These are phyloP conservation scores for Fusarium palustre DNA, from an alignment of 2,329 filamentous ascomycete genomes.

Conservation along the genomic window DNA sequence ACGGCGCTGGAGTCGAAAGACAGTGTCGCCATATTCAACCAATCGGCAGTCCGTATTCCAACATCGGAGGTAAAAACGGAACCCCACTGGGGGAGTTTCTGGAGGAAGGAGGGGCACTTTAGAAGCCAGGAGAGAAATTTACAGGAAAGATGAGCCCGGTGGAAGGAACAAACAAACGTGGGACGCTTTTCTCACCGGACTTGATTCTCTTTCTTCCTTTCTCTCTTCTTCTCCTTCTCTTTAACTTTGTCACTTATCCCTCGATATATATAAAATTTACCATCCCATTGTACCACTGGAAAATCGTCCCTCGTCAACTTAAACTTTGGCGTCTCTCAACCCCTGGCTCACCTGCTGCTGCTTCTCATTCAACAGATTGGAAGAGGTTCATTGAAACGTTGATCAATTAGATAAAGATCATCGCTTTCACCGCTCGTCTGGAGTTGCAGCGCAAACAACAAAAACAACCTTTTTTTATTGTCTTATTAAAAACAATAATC, in stretches of 20 bases:
- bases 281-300: conserved; percentile 1
- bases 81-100: conserved; percentile 32
- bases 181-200: conserved; percentile 24
- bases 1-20: conserved; percentile 35
- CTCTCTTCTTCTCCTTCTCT: conserved; percentile 2
- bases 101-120: conserved; percentile 33
- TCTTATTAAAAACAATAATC: conserved; percentile 6
- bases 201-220: conserved; percentile 14
- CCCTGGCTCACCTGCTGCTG: conserved; percentile 40
- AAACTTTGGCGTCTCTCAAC: conserved; percentile 17
- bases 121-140: conserved; percentile 40
- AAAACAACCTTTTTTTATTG: not conserved
- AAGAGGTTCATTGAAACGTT: conserved; percentile 32
- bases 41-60: conserved; percentile 29
- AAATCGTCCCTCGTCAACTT: not conserved
- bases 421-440: conserved; percentile 43
- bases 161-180: conserved; percentile 25
- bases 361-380: conserved; percentile 44
- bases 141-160: conserved; percentile 19
- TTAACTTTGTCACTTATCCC: conserved; percentile 19
- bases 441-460: conserved; percentile 43
- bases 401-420: conserved; percentile 35
- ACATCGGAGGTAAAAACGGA: conserved; percentile 44
- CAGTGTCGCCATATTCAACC: conserved; percentile 18
- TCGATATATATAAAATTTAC: conserved; percentile 21